phyloP scores from a whole-genome alignment of 805 yeast species.

The Starmerella etchellsii region DNA sequence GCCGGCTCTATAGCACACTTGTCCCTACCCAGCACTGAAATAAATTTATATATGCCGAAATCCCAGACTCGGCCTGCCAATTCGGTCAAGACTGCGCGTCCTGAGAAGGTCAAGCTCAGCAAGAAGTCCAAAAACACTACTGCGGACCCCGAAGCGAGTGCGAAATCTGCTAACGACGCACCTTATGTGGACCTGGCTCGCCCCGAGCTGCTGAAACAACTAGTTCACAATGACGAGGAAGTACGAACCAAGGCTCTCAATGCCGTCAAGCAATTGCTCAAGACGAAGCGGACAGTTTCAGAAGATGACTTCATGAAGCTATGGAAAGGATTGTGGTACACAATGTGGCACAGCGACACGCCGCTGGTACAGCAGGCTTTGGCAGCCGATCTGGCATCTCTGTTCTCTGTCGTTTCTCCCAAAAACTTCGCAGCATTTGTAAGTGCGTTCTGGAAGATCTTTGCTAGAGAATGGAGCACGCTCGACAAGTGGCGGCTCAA shows the following conservation, averaged over 20 bases:
- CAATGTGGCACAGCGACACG: constrained; percentile 95
- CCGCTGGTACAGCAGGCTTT: constrained; percentile 83
- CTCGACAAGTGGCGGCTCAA: constrained; percentile 79
- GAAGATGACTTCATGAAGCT: constrained; percentile 58
- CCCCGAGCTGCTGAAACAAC: constrained; percentile 13
- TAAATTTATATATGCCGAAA: not conserved
- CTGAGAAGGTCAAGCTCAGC: not conserved
- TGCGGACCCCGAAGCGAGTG: not conserved
- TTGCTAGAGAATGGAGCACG: constrained; percentile 67
- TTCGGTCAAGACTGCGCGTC: not conserved
- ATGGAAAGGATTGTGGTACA: constrained; percentile 91
- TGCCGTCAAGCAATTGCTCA: constrained; percentile 46
- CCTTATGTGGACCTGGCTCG: constrained; percentile 1
- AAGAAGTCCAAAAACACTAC: not conserved
- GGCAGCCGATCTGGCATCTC: constrained; percentile 55
- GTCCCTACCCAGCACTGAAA: too few species aligned
- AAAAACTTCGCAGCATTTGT: constrained; percentile 40
- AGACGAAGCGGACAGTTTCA: constrained; percentile 31
- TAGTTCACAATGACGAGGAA: constrained; percentile 31
- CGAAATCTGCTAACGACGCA: not conserved
- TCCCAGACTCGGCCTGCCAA: not conserved
- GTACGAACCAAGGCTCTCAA: constrained; percentile 64
- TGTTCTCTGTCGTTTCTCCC: constrained; percentile 28
- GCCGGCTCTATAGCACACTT: too few species aligned
- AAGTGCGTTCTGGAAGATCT: constrained; percentile 68